Base-by-base conservation (phyloP, 148 eudicot species). In the Oxyria digyna region DNA sequence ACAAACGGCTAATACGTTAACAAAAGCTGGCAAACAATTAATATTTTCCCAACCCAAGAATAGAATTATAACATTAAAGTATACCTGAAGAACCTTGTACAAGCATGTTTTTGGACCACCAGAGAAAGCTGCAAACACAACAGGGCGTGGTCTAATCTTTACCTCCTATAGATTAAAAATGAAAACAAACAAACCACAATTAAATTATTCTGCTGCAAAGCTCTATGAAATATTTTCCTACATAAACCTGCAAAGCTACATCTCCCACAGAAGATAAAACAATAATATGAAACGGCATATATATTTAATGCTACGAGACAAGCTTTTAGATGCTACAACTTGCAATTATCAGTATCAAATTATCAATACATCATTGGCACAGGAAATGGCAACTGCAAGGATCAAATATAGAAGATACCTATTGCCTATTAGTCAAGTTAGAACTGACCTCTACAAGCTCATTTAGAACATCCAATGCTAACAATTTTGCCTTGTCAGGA, bases 41-140 rank as follows among this genome's bases (percentile, higher is more conserved):
- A 59, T 8, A 29, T 59, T 59, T 59, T 38, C 26, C 14, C 54
- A 73, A 17, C 37, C 48, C 15, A 37, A 55, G 13, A 48, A 65
- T 35, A 40, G 43, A 50, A 14, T 75, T 64, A 73, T 11, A 59
- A 55, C 62, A 6, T 38, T 59, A 37, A 41, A 33, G 46, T 73
- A 46, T 78, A 93, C 98, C 98, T 89, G 98, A 50, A 93, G 84
- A 76, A 85, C 89, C 79, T 93, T 93, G 76, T 87, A 93, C 90
- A 93, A 81, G 82, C 98, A 93, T 55, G 95, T 86, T 76, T 89
- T 93, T 46, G 98, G 96, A 64, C 96, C 98, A 65, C 96, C 96
- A 70, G 98, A 93, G 76, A 93, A 93, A 41, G 98, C 87, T 26
- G 88, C 90, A 74, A 93, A 86, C 33, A 89, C 96, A 76, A 93